phyloP scores from a whole-genome alignment of 805 yeast genomes.

The Vanderwaltozyma polyspora region DNA sequence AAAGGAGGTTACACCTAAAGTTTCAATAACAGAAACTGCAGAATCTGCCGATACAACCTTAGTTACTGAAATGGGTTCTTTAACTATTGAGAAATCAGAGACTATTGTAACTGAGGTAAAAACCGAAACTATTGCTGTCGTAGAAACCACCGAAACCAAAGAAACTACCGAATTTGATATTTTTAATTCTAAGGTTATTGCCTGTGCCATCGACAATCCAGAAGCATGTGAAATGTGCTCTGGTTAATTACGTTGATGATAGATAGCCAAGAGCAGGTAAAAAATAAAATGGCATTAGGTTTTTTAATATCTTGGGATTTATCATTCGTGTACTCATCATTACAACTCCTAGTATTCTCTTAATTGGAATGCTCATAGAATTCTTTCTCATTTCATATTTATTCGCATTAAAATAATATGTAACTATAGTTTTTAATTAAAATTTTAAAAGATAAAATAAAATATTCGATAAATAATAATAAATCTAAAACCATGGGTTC shows the following conservation, averaged over 20 bases:
- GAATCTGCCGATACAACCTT: slow-evolving; percentile 1
- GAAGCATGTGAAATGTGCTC: slow-evolving; percentile 99
- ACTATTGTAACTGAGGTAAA: slow-evolving; percentile 31
- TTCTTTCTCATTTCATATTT: too few relatives aligned
- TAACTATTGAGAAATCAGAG: slow-evolving; percentile 16
- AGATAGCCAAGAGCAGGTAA: not conserved
- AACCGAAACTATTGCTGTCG: too few relatives aligned
- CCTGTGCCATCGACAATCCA: slow-evolving; percentile 94
- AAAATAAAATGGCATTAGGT: too few relatives aligned
- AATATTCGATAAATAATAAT: too few relatives aligned
- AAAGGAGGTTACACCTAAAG: not conserved
- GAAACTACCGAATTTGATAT: slow-evolving; percentile 60
- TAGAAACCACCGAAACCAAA: slow-evolving; percentile 26
- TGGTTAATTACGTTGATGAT: slow-evolving; percentile 40
- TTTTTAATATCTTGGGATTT: not conserved
- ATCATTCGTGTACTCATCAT: too few relatives aligned
- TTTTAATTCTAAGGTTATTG: slow-evolving; percentile 84
- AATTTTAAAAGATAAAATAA: too few relatives aligned
- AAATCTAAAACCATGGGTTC: too few relatives aligned
- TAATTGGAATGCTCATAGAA: too few relatives aligned
- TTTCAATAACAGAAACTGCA: slow-evolving; percentile 2
- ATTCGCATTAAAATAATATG: too few relatives aligned
- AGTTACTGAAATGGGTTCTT: slow-evolving; percentile 1
- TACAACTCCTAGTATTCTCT: too few relatives aligned
- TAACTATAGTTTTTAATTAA: too few relatives aligned